phyloP scores from a whole-genome alignment of 2,329 filamentous ascomycete species.

The Gremmenia infestans region DNA sequence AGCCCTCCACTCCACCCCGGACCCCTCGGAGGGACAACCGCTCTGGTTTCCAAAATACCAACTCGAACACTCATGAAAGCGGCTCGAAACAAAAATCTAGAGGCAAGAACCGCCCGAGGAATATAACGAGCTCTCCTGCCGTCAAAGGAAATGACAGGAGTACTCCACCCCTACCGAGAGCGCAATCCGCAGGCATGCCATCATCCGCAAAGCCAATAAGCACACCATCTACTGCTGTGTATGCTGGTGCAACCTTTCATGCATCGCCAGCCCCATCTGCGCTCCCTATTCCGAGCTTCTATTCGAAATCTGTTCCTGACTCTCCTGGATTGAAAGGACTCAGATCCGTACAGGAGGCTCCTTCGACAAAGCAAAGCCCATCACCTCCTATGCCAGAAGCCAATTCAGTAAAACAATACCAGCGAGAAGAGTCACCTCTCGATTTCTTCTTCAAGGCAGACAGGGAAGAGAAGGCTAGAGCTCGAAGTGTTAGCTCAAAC shows the following conservation, averaged over 20 bases:
- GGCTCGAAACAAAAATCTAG: conserved; percentile 29
- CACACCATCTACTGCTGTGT: conserved; percentile 43
- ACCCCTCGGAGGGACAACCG: conserved; percentile 29
- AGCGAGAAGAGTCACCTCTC: conserved; percentile 67
- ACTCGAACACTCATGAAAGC: conserved; percentile 19
- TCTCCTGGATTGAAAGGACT: conserved; percentile 45
- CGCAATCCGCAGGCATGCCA: conserved; percentile 20
- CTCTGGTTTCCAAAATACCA: conserved; percentile 15
- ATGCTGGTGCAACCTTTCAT: conserved; percentile 92
- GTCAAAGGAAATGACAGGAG: conserved; percentile 21
- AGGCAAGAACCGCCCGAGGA: conserved; percentile 30
- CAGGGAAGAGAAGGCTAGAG: conserved; percentile 66
- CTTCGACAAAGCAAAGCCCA: conserved; percentile 34
- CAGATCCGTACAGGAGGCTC: conserved; percentile 38
- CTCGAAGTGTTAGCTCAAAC: conserved; percentile 48
- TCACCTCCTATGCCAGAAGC: conserved; percentile 40
- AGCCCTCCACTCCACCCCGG: conserved; percentile 31
- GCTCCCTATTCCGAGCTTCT: conserved; percentile 85
- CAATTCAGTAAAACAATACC: conserved; percentile 48
- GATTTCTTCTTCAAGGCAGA: conserved; percentile 90
- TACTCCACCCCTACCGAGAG: conserved; percentile 24
- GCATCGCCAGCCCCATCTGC: conserved; percentile 88
- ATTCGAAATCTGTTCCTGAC: conserved; percentile 69
- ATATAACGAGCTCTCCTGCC: conserved; percentile 28
- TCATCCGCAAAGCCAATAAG: conserved; percentile 37